A percentile compares a stretch with the other conserved stretches of the same genome.
phyloP scores from a whole-genome alignment of 140 eudicot species.

The Oenanthe javanica region DNA sequence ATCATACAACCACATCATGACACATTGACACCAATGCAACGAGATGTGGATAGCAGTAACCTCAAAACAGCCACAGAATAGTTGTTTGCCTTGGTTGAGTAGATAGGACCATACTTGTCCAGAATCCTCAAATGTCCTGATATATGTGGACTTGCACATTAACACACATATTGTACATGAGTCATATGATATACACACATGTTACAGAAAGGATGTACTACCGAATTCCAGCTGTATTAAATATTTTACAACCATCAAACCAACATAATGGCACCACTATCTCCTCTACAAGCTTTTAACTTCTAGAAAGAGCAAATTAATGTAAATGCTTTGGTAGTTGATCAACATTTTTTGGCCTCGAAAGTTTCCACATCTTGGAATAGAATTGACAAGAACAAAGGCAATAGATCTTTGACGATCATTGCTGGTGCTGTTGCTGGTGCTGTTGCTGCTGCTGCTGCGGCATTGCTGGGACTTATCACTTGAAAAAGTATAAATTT shows the following conservation, averaged over 20 bases:
- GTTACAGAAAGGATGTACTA: not conserved
- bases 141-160: conserved; percentile 31
- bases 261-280: conserved; percentile 31
- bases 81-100: conserved; percentile 3
- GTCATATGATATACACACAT: not conserved
- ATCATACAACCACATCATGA: too few species aligned
- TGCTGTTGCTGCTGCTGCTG: conserved; percentile 38
- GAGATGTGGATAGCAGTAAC: too few species aligned
- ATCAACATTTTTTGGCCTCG: too few species aligned
- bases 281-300: conserved; percentile 29
- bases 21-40: too few species aligned
- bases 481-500: too few species aligned
- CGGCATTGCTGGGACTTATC: conserved; percentile 41
- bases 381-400: conserved; percentile 15
- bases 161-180: conserved; percentile 27
- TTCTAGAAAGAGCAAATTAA: conserved; percentile 12
- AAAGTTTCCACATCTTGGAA: conserved; percentile 17
- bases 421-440: conserved; percentile 48
- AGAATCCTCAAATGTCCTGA: not conserved
- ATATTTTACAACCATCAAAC: conserved; percentile 6
- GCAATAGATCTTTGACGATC: conserved; percentile 31
- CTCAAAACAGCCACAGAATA: not conserved
- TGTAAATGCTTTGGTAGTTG: not conserved
- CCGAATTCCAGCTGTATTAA: not conserved
- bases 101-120: conserved; percentile 41